These are phyloP conservation scores for Lasiodiplodia gonubiensis DNA, from an alignment of 2,329 filamentous ascomycete genomes.

Conservation along the genomic window DNA sequence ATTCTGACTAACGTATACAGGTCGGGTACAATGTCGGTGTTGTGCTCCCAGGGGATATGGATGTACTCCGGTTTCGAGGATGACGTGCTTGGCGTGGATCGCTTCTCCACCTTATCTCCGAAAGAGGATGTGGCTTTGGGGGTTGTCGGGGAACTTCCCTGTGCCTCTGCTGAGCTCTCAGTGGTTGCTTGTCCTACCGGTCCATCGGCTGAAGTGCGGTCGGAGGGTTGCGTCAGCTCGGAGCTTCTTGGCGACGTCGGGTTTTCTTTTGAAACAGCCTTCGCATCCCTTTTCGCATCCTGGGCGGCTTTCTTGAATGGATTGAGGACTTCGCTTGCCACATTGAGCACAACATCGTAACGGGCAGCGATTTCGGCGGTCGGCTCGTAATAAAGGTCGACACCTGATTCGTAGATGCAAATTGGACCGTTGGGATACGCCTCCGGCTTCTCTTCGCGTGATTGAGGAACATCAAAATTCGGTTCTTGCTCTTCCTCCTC, in stretches of 20 bases:
- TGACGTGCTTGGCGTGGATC: constrained; percentile 30
- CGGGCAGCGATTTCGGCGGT: constrained; percentile 75
- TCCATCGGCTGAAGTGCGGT: constrained; percentile 30
- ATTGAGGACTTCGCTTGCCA: constrained; percentile 80
- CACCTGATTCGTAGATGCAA: constrained; percentile 77
- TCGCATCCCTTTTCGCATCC: constrained; percentile 19
- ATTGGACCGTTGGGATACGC: constrained; percentile 84
- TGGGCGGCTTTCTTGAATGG: constrained; percentile 61
- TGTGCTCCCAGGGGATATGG: constrained; percentile 87
- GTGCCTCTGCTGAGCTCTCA: constrained; percentile 29
- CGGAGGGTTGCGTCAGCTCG: constrained; percentile 23
- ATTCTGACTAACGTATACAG: constrained; percentile 75
- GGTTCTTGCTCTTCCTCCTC: constrained; percentile 64
- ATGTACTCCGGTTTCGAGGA: constrained; percentile 74
- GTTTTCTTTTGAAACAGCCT: constrained; percentile 20
- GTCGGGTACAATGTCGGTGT: constrained; percentile 82
- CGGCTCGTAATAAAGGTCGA: constrained; percentile 81
- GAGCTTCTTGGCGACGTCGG: constrained; percentile 23
- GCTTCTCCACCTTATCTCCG: constrained; percentile 32
- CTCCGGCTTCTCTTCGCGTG: constrained; percentile 72
- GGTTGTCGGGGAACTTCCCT: constrained; percentile 52
- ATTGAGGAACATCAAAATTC: constrained; percentile 62
- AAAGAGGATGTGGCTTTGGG: constrained; percentile 56
- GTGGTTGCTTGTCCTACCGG: constrained; percentile 29
- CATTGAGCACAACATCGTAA: constrained; percentile 85